Percentiles rank a stretch among this genome's conserved stretches.
Conservation (phyloP, 345 rosid genomes). For the Corchorus capsularis region DNA sequence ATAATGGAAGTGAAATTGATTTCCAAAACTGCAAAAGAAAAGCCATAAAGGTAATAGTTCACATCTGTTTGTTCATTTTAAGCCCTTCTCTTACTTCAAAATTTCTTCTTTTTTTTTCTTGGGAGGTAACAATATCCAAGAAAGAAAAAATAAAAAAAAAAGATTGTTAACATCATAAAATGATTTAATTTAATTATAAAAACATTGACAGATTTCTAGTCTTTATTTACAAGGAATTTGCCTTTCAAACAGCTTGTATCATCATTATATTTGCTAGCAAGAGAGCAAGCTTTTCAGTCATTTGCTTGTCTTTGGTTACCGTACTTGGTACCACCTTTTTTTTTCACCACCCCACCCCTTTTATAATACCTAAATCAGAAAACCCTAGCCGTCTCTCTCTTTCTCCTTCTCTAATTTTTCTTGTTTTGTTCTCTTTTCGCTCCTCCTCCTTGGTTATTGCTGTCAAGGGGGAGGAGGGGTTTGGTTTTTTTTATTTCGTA, state of each 20-base stretch:
- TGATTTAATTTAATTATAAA: background rate
- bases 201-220: background rate
- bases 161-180: background rate
- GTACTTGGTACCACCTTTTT: too few relatives aligned
- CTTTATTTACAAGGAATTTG: background rate
- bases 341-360: too few relatives aligned
- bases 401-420: too few relatives aligned
- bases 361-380: too few relatives aligned
- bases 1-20: background rate
- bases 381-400: too few relatives aligned
- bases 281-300: background rate
- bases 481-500: too few relatives aligned
- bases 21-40: background rate
- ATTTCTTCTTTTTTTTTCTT: background rate
- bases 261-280: background rate
- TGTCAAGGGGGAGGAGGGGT: too few relatives aligned
- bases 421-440: too few relatives aligned
- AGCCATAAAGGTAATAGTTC: background rate
- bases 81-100: background rate
- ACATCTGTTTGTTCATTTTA: too few relatives aligned
- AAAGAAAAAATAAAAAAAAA: background rate
- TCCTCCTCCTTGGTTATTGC: too few relatives aligned
- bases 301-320: background rate
- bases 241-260: background rate
- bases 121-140: background rate